phyloP scores from a whole-genome alignment of 352 stramenopile genomes.

The Globisporangium paroecandrum region DNA sequence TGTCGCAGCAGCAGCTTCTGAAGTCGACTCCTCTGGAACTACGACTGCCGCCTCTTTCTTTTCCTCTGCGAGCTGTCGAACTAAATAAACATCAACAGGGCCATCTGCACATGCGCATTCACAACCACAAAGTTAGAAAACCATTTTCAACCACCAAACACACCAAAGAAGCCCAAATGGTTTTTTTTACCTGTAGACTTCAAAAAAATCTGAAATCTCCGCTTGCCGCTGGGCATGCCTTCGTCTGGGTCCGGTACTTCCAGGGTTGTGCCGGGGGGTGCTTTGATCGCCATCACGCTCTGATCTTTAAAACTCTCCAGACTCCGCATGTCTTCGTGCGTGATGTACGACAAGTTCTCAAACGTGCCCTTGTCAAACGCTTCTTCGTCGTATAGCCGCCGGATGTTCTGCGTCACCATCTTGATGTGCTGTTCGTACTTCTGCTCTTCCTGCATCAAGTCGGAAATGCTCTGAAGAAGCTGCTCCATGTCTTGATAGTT shows the following conservation, averaged over 20 bases:
- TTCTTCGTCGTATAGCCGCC: constrained; percentile 81
- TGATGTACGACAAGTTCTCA: constrained; percentile 83
- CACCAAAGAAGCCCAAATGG: not conserved
- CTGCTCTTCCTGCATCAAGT: constrained; percentile 79
- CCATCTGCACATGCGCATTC: constrained; percentile 45
- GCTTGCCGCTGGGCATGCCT: constrained; percentile 85
- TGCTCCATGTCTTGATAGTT: constrained; percentile 68
- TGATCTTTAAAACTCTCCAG: constrained; percentile 84
- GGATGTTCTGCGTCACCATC: constrained; percentile 76
- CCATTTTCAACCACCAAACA: not conserved
- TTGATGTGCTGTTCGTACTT: constrained; percentile 86
- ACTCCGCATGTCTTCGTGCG: constrained; percentile 85
- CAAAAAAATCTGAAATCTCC: constrained; percentile 94
- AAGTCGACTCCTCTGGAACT: constrained; percentile 5
- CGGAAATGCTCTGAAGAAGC: constrained; percentile 69
- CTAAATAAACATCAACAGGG: constrained; percentile 89
- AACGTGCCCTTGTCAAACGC: constrained; percentile 71
- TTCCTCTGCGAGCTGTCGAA: constrained; percentile 54
- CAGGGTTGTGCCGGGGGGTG: constrained; percentile 90
- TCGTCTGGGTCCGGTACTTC: constrained; percentile 94
- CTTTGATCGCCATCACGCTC: constrained; percentile 93
- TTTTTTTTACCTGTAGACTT: constrained; percentile 69
- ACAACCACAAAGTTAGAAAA: not conserved
- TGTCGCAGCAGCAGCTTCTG: constrained; percentile 8
- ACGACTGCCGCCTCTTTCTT: constrained; percentile 21